Evolutionary conservation across 495 filamentous ascomycete species (phyloP).

Genomic region (Neurospora tetrasperma): DNA sequence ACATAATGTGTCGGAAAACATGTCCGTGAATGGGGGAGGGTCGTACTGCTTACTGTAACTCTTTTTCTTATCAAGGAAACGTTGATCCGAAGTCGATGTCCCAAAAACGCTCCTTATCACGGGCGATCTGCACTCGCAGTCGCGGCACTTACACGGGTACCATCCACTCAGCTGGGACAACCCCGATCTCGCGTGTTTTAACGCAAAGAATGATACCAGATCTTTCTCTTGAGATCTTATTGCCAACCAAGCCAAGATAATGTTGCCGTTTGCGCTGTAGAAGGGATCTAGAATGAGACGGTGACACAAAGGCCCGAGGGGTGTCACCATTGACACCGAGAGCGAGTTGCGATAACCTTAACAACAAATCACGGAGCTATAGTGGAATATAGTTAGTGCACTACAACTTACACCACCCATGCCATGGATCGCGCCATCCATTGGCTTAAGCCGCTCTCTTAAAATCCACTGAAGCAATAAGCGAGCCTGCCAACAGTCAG

Average conservation of each 20-base stretch:
- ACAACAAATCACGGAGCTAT: not conserved
- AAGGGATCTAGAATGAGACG: not conserved
- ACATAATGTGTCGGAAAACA: not conserved
- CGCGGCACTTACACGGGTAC: not conserved
- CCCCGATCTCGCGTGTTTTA: not conserved
- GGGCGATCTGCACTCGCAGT: not conserved
- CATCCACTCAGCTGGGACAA: not conserved
- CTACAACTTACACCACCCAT: not conserved
- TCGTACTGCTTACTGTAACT: not conserved
- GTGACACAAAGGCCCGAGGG: not conserved
- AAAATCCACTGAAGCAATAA: not conserved
- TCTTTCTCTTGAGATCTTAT: not conserved
- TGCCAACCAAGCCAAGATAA: not conserved
- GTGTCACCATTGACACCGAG: not conserved
- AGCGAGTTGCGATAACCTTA: not conserved
- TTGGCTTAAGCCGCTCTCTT: not conserved
- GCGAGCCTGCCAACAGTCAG: not conserved
- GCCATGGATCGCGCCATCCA: not conserved
- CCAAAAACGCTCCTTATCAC: not conserved
- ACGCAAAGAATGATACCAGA: not conserved
- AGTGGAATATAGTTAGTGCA: not conserved
- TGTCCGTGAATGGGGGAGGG: not conserved
- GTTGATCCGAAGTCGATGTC: not conserved
- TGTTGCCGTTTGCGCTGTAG: not conserved
- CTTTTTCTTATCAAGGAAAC: not conserved